A percentile compares a stretch with the other conserved stretches of the same genome.
phyloP scores from a whole-genome alignment of 805 yeast genomes.

The Naumovozyma baii region DNA sequence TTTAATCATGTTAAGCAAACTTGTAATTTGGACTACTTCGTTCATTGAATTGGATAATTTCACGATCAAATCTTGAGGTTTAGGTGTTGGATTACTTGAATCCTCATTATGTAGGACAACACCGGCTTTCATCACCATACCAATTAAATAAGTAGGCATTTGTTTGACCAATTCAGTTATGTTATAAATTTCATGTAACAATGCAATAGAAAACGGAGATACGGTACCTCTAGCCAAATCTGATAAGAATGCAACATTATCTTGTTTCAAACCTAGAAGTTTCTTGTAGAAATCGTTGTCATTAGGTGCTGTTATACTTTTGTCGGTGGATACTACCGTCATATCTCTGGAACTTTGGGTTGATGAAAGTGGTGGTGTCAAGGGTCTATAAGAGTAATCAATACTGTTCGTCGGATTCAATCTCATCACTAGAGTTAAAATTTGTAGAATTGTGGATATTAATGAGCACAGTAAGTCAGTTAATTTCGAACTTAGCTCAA shows the following conservation, averaged over 20 bases:
- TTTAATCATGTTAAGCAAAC: slow-evolving; percentile 22
- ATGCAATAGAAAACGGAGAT: slow-evolving; percentile 24
- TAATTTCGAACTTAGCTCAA: slow-evolving; percentile 10
- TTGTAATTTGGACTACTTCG: slow-evolving; percentile 26
- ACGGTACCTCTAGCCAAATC: slow-evolving; percentile 17
- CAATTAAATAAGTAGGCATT: slow-evolving; percentile 25
- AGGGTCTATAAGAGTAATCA: slow-evolving; percentile 18
- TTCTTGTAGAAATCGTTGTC: slow-evolving; percentile 23
- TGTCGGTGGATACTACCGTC: neutral
- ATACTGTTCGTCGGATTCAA: slow-evolving; percentile 26
- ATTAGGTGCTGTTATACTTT: slow-evolving; percentile 1
- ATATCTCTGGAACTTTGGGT: no score
- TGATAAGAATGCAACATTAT: slow-evolving; percentile 6
- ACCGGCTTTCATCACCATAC: slow-evolving; percentile 19
- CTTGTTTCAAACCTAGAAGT: slow-evolving; percentile 20
- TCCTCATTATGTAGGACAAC: slow-evolving; percentile 6
- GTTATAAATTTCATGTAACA: slow-evolving; percentile 22
- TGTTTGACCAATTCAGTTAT: slow-evolving; percentile 22
- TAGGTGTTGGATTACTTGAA: neutral
- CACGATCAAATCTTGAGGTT: slow-evolving; percentile 24
- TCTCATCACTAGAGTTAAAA: slow-evolving; percentile 20
- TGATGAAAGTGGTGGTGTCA: neutral
- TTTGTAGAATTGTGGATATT: slow-evolving; percentile 17
- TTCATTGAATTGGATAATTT: slow-evolving; percentile 27
- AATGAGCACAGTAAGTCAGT: slow-evolving; percentile 16